Percentiles rank a stretch among this genome's conserved stretches.
Evolutionary conservation across 176 grass and related monocot species (phyloP).

Genomic region (Miscanthus lutarioriparius): DNA sequence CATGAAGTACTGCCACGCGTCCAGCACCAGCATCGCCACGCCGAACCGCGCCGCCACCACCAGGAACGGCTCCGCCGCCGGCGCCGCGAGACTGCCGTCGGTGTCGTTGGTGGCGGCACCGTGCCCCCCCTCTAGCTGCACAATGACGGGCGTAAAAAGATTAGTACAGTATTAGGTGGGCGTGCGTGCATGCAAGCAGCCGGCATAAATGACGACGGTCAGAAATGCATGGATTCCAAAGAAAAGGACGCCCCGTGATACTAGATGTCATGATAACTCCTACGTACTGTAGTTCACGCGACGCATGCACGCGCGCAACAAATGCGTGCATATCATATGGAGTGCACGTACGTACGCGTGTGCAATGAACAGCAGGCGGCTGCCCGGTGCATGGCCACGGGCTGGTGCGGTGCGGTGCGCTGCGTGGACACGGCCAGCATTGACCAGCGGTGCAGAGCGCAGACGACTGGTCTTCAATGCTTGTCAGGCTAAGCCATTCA

Average conservation of each 20-base stretch:
- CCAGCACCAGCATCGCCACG: constrained; percentile 56
- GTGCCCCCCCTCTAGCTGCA: constrained; percentile 19
- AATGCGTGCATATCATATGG: not conserved
- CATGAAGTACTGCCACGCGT: constrained; percentile 66
- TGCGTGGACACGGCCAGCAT: not conserved
- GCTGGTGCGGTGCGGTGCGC: not conserved
- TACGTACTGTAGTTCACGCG: not conserved
- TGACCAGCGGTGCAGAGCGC: not conserved
- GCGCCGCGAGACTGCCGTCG: not conserved
- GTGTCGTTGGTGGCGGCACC: not conserved
- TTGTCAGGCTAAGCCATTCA: constrained; percentile 1
- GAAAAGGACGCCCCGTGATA: not conserved
- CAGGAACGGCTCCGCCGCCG: not conserved
- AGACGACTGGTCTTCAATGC: not conserved
- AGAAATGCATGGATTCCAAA: not conserved
- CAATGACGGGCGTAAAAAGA: not conserved
- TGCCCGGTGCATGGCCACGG: not conserved
- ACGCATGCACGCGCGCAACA: not conserved
- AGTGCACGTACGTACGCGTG: not conserved
- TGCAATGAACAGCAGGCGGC: not conserved
- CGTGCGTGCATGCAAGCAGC: too few relatives aligned
- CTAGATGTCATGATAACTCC: too few relatives aligned
- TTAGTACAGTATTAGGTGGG: not conserved
- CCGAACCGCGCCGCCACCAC: constrained; percentile 35
- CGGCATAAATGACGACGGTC: not conserved